These are phyloP conservation scores for Penicillium sp. DNA, from an alignment of 2,329 filamentous ascomycete genomes.

Conservation along the genomic window DNA sequence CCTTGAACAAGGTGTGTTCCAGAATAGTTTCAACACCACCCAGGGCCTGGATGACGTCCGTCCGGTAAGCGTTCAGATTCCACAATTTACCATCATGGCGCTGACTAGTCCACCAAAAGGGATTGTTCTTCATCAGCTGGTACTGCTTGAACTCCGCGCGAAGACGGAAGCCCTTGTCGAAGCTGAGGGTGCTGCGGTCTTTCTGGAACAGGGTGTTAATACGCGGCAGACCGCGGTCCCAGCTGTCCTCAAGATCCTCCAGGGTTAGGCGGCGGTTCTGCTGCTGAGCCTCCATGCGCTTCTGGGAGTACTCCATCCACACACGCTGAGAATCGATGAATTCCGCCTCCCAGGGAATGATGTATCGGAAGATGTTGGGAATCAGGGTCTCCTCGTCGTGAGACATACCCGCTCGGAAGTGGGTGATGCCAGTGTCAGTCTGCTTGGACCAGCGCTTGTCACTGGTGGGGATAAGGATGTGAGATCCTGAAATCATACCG, in stretches of 20 bases:
- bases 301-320: constrained; percentile 99
- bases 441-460: constrained; percentile 99
- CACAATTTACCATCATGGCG: constrained; percentile 95
- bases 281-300: constrained; percentile 91
- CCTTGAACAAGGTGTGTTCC: constrained; percentile 94
- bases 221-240: constrained; percentile 93
- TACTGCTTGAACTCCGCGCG: constrained; percentile 97
- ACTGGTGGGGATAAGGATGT: constrained; percentile 93
- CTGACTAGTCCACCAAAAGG: constrained; percentile 99
- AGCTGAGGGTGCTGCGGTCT: constrained; percentile 90
- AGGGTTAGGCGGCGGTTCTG: constrained; percentile 92
- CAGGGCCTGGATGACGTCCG: constrained; percentile 92
- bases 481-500: constrained; percentile 97
- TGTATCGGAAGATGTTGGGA: constrained; percentile 98
- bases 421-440: constrained; percentile 92
- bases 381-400: constrained; percentile 97
- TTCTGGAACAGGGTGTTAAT: constrained; percentile 99
- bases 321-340: constrained; percentile 98
- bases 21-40: constrained; percentile 97
- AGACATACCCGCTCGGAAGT: constrained; percentile 96
- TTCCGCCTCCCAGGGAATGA: constrained; percentile 97
- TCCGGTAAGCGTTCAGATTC: constrained; percentile 93
- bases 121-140: constrained; percentile 97
- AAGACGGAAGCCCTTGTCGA: constrained; percentile 96
- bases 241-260: constrained; percentile 95